Conservation (phyloP, 176 grass and related monocot genomes). For the Phoenix dactylifera region DNA sequence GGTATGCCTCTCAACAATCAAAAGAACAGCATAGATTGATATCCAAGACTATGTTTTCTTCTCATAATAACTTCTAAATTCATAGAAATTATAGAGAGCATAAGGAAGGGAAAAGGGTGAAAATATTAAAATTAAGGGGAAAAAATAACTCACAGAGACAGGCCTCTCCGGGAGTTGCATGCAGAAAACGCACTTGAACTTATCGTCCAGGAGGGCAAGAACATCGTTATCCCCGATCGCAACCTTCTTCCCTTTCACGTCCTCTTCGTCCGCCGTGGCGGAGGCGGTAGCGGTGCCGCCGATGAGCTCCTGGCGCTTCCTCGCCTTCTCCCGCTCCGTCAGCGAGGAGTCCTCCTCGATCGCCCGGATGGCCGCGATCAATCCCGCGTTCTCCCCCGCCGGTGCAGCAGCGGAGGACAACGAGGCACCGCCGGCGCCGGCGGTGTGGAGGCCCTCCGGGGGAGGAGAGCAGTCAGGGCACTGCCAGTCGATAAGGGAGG, state of each 20-base stretch:
- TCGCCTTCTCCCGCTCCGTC: constrained; percentile 65
- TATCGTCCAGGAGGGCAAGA: constrained; percentile 10
- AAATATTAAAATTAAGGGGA: too few species aligned
- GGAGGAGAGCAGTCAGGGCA: constrained; percentile 68
- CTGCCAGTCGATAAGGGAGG: constrained; percentile 40
- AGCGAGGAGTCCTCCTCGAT: constrained; percentile 56
- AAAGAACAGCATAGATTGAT: too few species aligned
- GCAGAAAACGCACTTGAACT: constrained; percentile 13
- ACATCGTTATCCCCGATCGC: neutral
- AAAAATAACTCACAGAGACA: constrained; percentile 5
- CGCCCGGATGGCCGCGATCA: constrained; percentile 56
- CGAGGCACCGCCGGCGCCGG: neutral
- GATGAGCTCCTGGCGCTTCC: constrained; percentile 57
- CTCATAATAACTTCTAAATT: too few species aligned
- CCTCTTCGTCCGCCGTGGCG: neutral
- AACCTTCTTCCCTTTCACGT: neutral
- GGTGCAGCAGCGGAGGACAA: neutral
- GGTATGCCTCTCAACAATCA: too few species aligned
- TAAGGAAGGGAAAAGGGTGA: too few species aligned
- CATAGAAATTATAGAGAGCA: too few species aligned
- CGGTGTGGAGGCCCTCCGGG: neutral
- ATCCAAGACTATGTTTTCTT: too few species aligned
- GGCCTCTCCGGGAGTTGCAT: constrained; percentile 16
- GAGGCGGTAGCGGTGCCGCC: constrained; percentile 18
- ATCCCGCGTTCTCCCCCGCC: neutral